Evolutionary conservation across 2,329 filamentous ascomycete species (phyloP), one percentile per base, ranked within the genome.

Genomic region (Seiridium cupressi): DNA sequence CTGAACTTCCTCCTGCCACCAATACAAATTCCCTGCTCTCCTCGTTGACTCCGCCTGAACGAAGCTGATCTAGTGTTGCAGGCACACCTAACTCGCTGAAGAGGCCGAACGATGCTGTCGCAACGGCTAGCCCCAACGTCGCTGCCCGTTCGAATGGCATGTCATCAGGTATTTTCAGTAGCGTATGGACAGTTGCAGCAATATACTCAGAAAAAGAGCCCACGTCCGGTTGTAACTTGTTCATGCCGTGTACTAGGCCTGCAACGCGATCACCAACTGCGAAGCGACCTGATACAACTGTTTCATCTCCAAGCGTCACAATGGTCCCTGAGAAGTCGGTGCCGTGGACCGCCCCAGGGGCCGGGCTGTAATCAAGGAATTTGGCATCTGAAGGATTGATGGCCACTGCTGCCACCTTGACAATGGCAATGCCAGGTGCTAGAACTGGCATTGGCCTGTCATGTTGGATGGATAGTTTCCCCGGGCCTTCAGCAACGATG

Each of bases 381-480:
- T 78, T 78, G 44, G 64, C 65, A 60, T 78, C 76, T 49, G 61
- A 61, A 1, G 74, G 75, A 62, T 76, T 77, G 36, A 78, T 55
- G 18, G 72, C 73, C 1, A 77, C 70, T 1, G 70, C 69, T 26
- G 59, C 62, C 4, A 65, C 66, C 53, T 64, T 62, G 46, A 72
- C 63, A 26, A 69, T 59, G 38, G 69, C 61, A 35, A 63, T 36
- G 34, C 13, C 51, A n/a, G 10, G 6, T 10, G 13, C 34, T 13
- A 54, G 13, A 18, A 11, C 51, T 36, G 51, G 51, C 13, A 54
- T 64, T 66, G 55, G 13, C 38, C 65, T 34, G 61, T 57, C 57
- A 34, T 26, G 47, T 26, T 34, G 13, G 32, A 51, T 13, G 4
- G 32, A 10, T n/a, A 51, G 47, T 26, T 51, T 51, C 6, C 47